Evolutionary conservation across 2,329 filamentous ascomycete genomes (phyloP), one percentile per base, ranked within the genome.

Genomic region (Colletotrichum scovillei): DNA sequence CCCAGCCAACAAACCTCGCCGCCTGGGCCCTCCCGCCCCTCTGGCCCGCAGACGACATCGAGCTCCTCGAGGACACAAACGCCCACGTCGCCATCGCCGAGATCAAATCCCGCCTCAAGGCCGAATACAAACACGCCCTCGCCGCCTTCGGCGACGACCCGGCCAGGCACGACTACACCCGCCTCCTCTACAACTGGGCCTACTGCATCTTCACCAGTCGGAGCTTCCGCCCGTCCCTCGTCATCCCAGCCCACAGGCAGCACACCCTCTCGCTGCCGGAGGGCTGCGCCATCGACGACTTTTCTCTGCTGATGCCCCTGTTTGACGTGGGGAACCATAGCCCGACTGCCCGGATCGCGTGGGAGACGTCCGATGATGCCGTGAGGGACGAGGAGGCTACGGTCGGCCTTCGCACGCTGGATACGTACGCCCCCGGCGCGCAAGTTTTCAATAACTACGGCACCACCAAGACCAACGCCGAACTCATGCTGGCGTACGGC

Each of bases 301-400:
- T 93, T 72, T 92, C 92, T 1, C 86, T 94, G 8, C 84, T 95
- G 5, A 85, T 94, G 42, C 93, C 93, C 1, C 84, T 94, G 4
- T 88, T 94, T 69, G 93, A 95, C 78, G 86, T 95, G 32, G 90
- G 90, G 12, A 95, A 95, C 78, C 93, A 95, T 78, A 88, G 89
- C 64, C 91, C 92, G 60, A 82, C 88, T 24, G 87, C 91, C 0
- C 82, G 86, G 55, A 88, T 91, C 1, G 81, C 85, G 55, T 95
- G 93, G 93, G 84, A 88, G 42, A 49, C 42, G 42, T 49, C 42
- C 19, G 19, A 11, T 19, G 42, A 49, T 2, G 42, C 42, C 28
- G 80, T 87, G 26, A 55, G 16, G n/a, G 81, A 86, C 12, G 78
- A 82, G 8, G 73, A 82, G 8, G 73, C 76, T 4, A 75, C 76